Evolutionary conservation across 2,329 filamentous ascomycete species (phyloP).

Genomic region (Colletotrichum trifolii): DNA sequence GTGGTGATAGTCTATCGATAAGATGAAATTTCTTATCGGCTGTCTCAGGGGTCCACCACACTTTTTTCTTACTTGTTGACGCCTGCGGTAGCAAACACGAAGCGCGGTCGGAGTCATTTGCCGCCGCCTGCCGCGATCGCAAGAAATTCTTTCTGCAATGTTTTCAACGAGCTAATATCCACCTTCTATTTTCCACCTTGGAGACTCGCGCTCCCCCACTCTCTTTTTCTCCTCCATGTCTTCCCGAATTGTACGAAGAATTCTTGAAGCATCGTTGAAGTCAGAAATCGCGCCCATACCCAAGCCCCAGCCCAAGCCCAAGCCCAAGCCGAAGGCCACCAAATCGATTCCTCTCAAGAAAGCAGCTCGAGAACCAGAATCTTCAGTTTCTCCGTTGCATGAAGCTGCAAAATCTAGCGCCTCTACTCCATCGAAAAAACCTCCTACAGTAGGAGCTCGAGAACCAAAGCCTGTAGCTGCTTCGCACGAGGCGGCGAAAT

Average conservation of each 20-base stretch:
- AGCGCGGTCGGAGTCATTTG: constrained; percentile 16
- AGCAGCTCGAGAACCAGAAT: too few relatives aligned
- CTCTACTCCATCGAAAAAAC: too few relatives aligned
- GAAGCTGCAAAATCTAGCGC: too few relatives aligned
- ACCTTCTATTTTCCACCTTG: constrained; percentile 8
- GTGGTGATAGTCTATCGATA: constrained; percentile 1
- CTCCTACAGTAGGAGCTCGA: too few relatives aligned
- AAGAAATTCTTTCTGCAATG: constrained; percentile 14
- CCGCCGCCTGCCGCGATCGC: constrained; percentile 1
- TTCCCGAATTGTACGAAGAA: neutral
- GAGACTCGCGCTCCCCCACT: constrained; percentile 30
- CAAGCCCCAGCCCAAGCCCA: too few relatives aligned
- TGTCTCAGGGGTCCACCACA: neutral
- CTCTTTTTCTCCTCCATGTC: constrained; percentile 28
- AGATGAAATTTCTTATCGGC: constrained; percentile 5
- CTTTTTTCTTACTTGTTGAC: neutral
- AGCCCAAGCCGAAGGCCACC: too few relatives aligned
- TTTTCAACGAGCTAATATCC: constrained; percentile 28
- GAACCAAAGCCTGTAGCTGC: too few relatives aligned
- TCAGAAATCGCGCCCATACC: too few relatives aligned
- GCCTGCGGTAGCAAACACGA: too few relatives aligned
- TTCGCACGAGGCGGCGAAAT: too few relatives aligned
- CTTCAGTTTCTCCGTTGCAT: too few relatives aligned
- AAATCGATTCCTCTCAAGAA: too few relatives aligned
- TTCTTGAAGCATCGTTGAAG: neutral